Evolutionary conservation across 257 asterid species (phyloP), one percentile per base, ranked within the genome.

Genomic region (Linderniella brevidens): DNA sequence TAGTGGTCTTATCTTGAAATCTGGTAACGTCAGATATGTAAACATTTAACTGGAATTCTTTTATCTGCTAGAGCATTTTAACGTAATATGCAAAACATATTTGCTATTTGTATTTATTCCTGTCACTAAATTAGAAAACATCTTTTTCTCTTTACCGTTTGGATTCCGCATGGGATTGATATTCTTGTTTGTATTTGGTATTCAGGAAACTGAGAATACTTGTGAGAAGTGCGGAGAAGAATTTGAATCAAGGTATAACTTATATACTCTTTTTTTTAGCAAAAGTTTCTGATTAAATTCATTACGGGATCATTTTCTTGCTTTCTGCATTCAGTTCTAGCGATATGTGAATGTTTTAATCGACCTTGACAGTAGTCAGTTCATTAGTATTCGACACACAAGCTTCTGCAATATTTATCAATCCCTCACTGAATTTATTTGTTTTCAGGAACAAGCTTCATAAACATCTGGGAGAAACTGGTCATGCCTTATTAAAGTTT

Each of bases 161-260:
- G 32, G 32, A 2, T 25, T 25, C 6, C 6, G 32, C 32, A 25
- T 6, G 3, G 32, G 32, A 25, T n/a, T 25, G 32, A 25, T 6
- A 25, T 25, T 25, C n/a, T 25, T 25, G 32, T 25, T 25, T 25
- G 4, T 42, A 13, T 42, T 3, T n/a, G n/a, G 14, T 14, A 8
- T 42, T n/a, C n/a, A n/a, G n/a, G 47, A 15, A 48, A 54, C 75
- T 12, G 66, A 76, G 52, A 68, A 64, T 61, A 18, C 9, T 17
- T 88, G 98, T 53, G 94, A 80, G 46, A 80, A 68, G 64, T 88
- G 98, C 55, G 93, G 93, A 29, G 77, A 67, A 41, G 76, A 88
- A 54, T 88, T 88, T 50, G 80, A 74, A 58, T 61, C 98, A 17
- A 80, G 83, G 98, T 80, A 61, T 14, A 56, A 47, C 44, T 40